Base-by-base conservation (phyloP, 78 protist species). In the Dictyostelium purpureum region DNA sequence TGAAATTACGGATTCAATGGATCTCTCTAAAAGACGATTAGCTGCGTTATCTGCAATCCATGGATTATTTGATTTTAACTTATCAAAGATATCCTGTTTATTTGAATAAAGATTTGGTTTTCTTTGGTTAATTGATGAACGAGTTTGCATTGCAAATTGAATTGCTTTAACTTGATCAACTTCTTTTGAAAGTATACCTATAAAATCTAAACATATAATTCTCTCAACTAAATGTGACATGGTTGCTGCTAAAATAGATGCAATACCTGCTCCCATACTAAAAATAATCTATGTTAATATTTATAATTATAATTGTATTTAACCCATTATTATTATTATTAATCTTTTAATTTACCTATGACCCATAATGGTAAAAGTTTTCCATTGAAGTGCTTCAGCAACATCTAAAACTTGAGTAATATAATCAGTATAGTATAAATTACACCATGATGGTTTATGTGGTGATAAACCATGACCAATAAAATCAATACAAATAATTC, bases 391-490 rank as follows among this genome's bases (percentile, higher is more conserved):
- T 52, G 90, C 90, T 10, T 83, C 90, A 4, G 57, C 90, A 6
- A 83, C 90, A 57, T 83, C 90, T 18, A 83, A 14, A 4, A 83
- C 80, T 47, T 83, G 90, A 6, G 90, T 83, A 6, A 83, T 70
- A 57, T 83, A 83, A 43, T 83, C 90, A n/a, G 90, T 83, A 43
- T 70, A 83, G 47, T 83, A 83, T 35, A 83, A 49, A 57, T 83
- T 83, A 37, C 77, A 63, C 90, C 90, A 83, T 9, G 11, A 26
- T 52, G 90, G 77, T 57, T 83, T 83, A 57, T 83, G 90, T 42
- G 77, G 71, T 35, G 71, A 51, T 9, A 56, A n/a, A 0, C 90
- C 90, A 83, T 83, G 90, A 12, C 85, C 85, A 24, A 77, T 57
- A 24, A 40, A 57, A 77, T 57, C 74, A 26, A 77, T 26, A 40